phyloP scores from a whole-genome alignment of 1,284 basidiomycete species.

The Fistulina hepatica region DNA sequence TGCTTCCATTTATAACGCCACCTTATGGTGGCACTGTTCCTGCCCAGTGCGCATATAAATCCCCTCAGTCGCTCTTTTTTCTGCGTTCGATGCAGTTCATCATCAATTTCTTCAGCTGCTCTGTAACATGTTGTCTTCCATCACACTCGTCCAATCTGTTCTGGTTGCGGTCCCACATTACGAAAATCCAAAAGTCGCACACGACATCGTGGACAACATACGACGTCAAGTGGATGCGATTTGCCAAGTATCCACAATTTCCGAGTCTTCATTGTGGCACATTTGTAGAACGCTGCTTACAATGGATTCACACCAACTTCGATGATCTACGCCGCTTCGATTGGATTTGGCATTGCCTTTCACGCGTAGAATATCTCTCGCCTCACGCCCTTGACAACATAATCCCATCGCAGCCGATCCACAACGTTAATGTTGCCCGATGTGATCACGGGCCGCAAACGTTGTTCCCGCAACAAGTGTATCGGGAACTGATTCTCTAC shows the following conservation, averaged over 20 bases:
- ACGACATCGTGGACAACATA: neutral
- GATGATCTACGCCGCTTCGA: neutral
- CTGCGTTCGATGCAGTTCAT: neutral
- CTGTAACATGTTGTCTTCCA: too few relatives aligned
- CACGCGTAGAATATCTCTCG: neutral
- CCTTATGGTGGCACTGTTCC: too few relatives aligned
- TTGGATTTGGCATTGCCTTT: constrained; percentile 1
- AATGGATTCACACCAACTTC: neutral
- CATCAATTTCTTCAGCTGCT: neutral
- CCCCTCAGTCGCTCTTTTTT: neutral
- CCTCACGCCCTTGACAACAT: constrained; percentile 26
- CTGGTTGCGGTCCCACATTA: neutral
- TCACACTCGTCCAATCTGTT: too few relatives aligned
- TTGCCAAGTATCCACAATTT: neutral
- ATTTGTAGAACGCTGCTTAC: neutral
- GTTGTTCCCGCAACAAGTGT: too few relatives aligned
- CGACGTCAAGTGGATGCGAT: neutral
- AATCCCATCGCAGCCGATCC: constrained; percentile 35
- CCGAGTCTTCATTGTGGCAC: too few relatives aligned
- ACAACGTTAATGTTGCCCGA: too few relatives aligned
- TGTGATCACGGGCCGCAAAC: too few relatives aligned
- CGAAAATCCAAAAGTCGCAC: neutral
- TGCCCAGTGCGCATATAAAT: too few relatives aligned
- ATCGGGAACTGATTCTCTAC: too few relatives aligned
- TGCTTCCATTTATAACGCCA: neutral